Base-by-base conservation (phyloP, 139 green algal species). In the Desmodesmus armatus region DNA sequence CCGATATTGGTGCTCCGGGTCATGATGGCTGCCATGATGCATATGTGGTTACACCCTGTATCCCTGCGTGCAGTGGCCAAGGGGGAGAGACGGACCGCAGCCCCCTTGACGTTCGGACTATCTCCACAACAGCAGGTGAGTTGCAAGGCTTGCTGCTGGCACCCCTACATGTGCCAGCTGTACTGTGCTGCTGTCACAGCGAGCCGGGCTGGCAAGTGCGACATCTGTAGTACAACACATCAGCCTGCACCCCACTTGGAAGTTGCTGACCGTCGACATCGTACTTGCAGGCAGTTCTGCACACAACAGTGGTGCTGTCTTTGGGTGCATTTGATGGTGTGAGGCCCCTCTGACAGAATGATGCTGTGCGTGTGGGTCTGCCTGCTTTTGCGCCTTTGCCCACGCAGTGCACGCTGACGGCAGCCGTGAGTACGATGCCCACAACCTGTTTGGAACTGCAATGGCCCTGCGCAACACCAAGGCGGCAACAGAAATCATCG, bases 391-490 rank as follows among this genome's bases (percentile, higher is more conserved):
- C 47, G 60, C 1, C n/a, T 15, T 47, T n/a, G 0, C 60, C 13
- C 58, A 5, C 44, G 35, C 66, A 74, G 66, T 40, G 35, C 66
- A 74, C 15, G 66, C 66, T n/a, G 66, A 74, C 13, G 66, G 66
- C 15, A 49, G 33, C 2, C 7, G 5, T 29, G 71, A 79, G 71
- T 79, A 79, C 43, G 71, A 79, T 58, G 71, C 71, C 1, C 71
- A 79, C n/a, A 79, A 63, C 71, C 43, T 79, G 71, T 79, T 29
- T 63, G 71, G 71, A 40, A 79, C 71, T 2, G 25, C 41, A 0
- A 79, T 79, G 71, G 71, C 41, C 11, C 40, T 79, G 13, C 71
- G 71, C 21, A 15, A 29, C 27, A 40, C 60, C 23, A n/a, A 62
- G 17, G 71, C 71, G 27, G 40, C 62, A 3, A 37, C 29, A 3